Evolutionary conservation across 164 flowering plant genomes (phyloP).

Genomic region (Dillenia suffruticosa): DNA sequence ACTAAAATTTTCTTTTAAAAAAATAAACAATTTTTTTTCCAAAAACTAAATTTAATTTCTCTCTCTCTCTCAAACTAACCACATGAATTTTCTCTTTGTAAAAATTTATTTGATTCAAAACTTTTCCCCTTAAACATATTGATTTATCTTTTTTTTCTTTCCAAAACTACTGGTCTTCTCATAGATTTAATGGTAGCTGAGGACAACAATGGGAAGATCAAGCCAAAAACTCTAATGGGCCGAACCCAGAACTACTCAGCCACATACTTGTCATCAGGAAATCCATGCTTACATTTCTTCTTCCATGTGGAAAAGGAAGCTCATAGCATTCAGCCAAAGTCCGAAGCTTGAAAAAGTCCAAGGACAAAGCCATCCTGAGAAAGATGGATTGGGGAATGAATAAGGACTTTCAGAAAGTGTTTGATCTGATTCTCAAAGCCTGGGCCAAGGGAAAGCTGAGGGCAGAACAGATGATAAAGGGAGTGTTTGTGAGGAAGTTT

Average conservation of each 20-base stretch:
- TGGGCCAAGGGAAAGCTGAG: conserved; percentile 12
- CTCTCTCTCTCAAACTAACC: too few relatives aligned
- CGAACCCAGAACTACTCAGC: conserved; percentile 39
- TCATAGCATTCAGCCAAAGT: conserved; percentile 24
- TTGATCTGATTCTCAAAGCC: conserved; percentile 22
- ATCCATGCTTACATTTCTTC: conserved; percentile 65
- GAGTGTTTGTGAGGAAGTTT: conserved; percentile 29
- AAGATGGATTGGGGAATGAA: conserved; percentile 28
- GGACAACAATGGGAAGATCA: neutral
- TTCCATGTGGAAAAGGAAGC: conserved; percentile 45
- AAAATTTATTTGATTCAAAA: too few relatives aligned
- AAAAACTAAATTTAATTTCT: too few relatives aligned
- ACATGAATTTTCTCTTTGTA: too few relatives aligned
- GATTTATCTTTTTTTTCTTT: too few relatives aligned
- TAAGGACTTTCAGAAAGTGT: conserved; percentile 31
- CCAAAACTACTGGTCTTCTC: too few relatives aligned
- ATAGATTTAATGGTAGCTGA: conserved; percentile 4
- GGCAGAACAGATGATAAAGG: conserved; percentile 27
- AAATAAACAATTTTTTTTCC: too few relatives aligned
- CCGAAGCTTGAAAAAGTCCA: conserved; percentile 23
- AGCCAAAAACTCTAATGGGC: conserved; percentile 18
- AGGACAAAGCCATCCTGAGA: conserved; percentile 14
- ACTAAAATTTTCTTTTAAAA: too few relatives aligned
- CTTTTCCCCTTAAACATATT: too few relatives aligned
- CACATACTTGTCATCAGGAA: conserved; percentile 39